Evolutionary conservation across 129 eudicot genomes (phyloP).

Genomic region (Gnaphalium uliginosum): DNA sequence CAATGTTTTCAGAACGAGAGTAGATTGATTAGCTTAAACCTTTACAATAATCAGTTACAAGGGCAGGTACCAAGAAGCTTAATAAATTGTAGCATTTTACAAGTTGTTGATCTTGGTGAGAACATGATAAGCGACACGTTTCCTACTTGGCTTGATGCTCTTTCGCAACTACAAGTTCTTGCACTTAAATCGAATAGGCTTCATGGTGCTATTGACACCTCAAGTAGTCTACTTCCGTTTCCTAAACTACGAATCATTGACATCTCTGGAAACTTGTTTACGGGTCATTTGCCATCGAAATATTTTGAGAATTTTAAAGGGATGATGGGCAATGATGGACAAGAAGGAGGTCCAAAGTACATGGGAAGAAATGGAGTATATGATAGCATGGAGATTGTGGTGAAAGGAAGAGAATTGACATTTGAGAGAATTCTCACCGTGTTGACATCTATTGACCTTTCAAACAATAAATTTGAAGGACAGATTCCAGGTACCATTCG

Average conservation of each 20-base stretch:
- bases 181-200: conserved; percentile 28
- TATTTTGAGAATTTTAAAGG: conserved; percentile 26
- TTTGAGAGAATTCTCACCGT: conserved; percentile 6
- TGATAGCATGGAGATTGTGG: not conserved
- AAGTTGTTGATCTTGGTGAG: conserved; percentile 31
- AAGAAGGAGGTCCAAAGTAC: not conserved
- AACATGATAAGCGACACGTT: conserved; percentile 31
- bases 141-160: conserved; percentile 30
- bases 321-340: conserved; percentile 22
- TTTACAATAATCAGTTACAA: conserved; percentile 20
- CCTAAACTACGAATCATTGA: conserved; percentile 35
- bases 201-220: conserved; percentile 11
- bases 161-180: conserved; percentile 37
- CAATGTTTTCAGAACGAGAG: conserved; percentile 9
- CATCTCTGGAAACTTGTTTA: conserved; percentile 32
- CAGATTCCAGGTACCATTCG: conserved; percentile 24
- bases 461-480: conserved; percentile 33
- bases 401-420: conserved; percentile 14
- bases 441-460: conserved; percentile 12
- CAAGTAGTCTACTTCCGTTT: not conserved
- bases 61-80: conserved; percentile 32
- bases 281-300: conserved; percentile 30
- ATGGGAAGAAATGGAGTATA: not conserved
- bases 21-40: conserved; percentile 7
- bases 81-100: conserved; percentile 18